Base-by-base conservation (phyloP, 257 asterid genomes). In the Perilla frutescens region DNA sequence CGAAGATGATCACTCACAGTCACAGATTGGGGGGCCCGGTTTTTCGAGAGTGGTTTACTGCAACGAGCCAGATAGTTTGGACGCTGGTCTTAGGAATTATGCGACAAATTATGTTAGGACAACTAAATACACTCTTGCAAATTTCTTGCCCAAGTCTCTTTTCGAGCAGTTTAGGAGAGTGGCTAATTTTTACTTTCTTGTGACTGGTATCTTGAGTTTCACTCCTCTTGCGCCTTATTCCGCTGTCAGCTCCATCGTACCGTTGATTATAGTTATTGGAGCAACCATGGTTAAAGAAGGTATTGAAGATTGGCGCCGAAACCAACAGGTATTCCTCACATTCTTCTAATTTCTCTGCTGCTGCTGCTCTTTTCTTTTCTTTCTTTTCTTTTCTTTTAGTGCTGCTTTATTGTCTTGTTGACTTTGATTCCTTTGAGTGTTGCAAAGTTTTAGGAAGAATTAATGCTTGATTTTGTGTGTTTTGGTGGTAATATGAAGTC, bases 121-220 rank as follows among this genome's bases (percentile, higher is more conserved):
- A 50, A 86, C 96, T 9, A 89, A 89, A 81, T 89, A 89, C 48
- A 87, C 90, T 8, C 76, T 78, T 45, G 83, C 88, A 63, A 84
- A 85, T 72, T 89, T 89, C 84, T 80, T 89, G 84, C 93, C 93
- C 0, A 89, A 82, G 75, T 73, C 93, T 45, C 83, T 89, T 79
- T 89, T 89, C 75, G 96, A 89, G 80, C 96, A 89, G 90, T 89
- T 89, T 63, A 80, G 96, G 72, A 87, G 96, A 76, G 96, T 86
- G 77, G 96, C 96, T 55, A 87, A 89, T 72, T 81, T 87, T 70
- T 89, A 79, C 78, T 89, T 89, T 59, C 93, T 89, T 70, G 84
- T 89, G 14, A 75, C 64, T 68, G 90, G 89, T 40, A 78, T 80
- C n/a, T 34, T 89, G 80, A 76, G 90, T 57, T 90, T 87, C 83